Evolutionary conservation across 805 yeast species (phyloP).

Genomic region (Myxozyma mucilagina): DNA sequence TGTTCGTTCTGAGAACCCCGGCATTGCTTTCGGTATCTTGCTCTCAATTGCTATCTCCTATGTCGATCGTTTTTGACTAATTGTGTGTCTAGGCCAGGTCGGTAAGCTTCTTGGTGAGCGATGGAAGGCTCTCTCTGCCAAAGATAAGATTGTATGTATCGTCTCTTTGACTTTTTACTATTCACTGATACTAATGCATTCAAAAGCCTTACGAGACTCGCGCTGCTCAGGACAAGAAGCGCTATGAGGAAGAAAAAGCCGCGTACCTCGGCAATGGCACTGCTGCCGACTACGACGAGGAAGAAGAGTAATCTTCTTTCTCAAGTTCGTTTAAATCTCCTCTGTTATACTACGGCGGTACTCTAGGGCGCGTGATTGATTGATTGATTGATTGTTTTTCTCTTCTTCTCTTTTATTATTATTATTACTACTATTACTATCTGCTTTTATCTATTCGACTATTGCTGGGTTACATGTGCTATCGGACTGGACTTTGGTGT

Average conservation of each 20-base stretch:
- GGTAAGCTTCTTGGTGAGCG: constrained; percentile 93
- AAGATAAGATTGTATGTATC: constrained; percentile 56
- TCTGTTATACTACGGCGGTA: background rate
- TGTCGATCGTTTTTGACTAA: background rate
- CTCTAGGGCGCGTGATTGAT: background rate
- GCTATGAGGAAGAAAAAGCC: constrained; percentile 95
- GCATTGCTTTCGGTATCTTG: constrained; percentile 73
- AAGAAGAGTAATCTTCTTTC: constrained; percentile 32
- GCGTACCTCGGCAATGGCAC: constrained; percentile 59
- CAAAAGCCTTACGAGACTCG: constrained; percentile 77
- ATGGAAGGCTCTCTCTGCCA: constrained; percentile 88
- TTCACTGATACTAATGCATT: background rate
- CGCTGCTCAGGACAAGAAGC: constrained; percentile 95
- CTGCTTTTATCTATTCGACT: background rate
- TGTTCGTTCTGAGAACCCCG: constrained; percentile 95
- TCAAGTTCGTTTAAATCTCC: background rate
- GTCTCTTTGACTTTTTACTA: background rate
- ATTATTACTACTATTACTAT: background rate
- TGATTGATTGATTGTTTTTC: constrained; percentile 7
- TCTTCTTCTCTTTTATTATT: constrained; percentile 19
- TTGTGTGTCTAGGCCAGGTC: constrained; percentile 54
- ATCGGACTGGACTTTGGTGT: constrained; percentile 5
- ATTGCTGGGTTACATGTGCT: constrained; percentile 3
- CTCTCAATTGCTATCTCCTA: background rate
- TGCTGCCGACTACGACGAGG: constrained; percentile 38